A percentile compares a stretch with the other conserved stretches of the same genome.
Evolutionary conservation across 352 stramenopile genomes (phyloP).

Genomic region (Phytophthora aleatoria): DNA sequence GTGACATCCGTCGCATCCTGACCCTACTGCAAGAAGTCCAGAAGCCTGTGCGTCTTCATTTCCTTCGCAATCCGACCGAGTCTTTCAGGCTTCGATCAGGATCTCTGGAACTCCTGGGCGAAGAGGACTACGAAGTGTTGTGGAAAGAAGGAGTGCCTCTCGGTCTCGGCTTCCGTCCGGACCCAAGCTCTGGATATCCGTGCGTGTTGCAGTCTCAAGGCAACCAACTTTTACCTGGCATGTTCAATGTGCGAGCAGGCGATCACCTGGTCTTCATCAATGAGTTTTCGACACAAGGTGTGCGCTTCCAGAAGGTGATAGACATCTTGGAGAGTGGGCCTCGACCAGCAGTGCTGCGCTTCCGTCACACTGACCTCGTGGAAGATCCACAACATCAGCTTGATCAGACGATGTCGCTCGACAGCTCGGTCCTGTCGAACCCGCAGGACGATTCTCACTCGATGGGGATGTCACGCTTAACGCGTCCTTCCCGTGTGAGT

Average conservation of each 20-base stretch:
- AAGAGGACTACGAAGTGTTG: conserved; percentile 89
- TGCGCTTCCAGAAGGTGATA: conserved; percentile 88
- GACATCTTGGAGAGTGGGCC: conserved; percentile 85
- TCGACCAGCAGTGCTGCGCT: conserved; percentile 76
- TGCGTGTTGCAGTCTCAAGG: conserved; percentile 81
- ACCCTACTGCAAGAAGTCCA: conserved; percentile 80
- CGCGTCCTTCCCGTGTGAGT: conserved; percentile 72
- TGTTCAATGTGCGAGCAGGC: conserved; percentile 86
- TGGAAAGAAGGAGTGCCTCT: conserved; percentile 88
- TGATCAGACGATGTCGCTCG: conserved; percentile 24
- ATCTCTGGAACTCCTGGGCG: conserved; percentile 73
- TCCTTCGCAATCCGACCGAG: conserved; percentile 74
- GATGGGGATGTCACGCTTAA: conserved; percentile 68
- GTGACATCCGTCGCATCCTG: conserved; percentile 80
- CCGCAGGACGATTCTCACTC: conserved; percentile 73
- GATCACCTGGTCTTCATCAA: conserved; percentile 89
- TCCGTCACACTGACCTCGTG: conserved; percentile 78
- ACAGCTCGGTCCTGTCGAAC: conserved; percentile 52
- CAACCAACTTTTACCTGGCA: conserved; percentile 76
- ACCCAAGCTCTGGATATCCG: conserved; percentile 75
- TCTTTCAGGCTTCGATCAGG: conserved; percentile 72
- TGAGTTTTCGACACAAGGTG: conserved; percentile 80
- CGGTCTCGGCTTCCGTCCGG: conserved; percentile 79
- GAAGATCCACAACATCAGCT: conserved; percentile 50
- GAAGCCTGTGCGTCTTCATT: conserved; percentile 80